Percentiles rank a stretch among this genome's conserved stretches.
These are phyloP conservation scores for Penicillium manginii DNA, from an alignment of 495 filamentous ascomycete species.

Conservation along the genomic window DNA sequence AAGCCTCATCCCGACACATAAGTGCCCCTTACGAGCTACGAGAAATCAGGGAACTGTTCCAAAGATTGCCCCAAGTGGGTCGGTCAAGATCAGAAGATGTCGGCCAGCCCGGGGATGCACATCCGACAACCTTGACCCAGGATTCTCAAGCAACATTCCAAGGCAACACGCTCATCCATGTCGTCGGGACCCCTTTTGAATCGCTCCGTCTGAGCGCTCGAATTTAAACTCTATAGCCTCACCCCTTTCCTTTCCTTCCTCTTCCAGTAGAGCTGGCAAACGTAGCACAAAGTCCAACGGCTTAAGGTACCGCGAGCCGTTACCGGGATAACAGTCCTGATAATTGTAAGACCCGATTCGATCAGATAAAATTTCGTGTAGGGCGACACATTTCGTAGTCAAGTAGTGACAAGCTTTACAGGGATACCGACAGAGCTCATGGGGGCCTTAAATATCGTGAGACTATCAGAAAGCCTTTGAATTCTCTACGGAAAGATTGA, in stretches of 20 bases:
- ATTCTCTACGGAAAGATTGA: no score
- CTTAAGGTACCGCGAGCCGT: no score
- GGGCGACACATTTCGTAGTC: no score
- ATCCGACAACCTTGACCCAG: not conserved
- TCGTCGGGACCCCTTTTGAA: conserved; percentile 6
- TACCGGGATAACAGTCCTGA: no score
- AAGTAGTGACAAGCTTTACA: no score
- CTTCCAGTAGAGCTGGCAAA: not conserved
- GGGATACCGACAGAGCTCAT: no score
- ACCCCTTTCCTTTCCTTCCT: not conserved
- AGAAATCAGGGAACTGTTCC: no score
- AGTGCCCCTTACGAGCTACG: not conserved
- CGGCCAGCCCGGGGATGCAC: conserved; percentile 1
- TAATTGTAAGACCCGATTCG: no score
- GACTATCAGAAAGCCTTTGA: no score
- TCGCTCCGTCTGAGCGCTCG: not conserved
- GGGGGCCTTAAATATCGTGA: no score
- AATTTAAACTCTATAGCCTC: not conserved
- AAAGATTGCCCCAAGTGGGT: not conserved
- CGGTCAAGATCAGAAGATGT: not conserved
- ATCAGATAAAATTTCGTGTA: no score
- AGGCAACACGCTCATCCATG: not conserved
- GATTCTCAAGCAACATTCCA: conserved; percentile 9
- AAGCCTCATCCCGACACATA: not conserved
- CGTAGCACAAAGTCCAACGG: no score